A percentile compares a stretch with the other conserved stretches of the same genome.
Conservation (phyloP, 805 yeast genomes). For the Yamadazyma philogaea region DNA sequence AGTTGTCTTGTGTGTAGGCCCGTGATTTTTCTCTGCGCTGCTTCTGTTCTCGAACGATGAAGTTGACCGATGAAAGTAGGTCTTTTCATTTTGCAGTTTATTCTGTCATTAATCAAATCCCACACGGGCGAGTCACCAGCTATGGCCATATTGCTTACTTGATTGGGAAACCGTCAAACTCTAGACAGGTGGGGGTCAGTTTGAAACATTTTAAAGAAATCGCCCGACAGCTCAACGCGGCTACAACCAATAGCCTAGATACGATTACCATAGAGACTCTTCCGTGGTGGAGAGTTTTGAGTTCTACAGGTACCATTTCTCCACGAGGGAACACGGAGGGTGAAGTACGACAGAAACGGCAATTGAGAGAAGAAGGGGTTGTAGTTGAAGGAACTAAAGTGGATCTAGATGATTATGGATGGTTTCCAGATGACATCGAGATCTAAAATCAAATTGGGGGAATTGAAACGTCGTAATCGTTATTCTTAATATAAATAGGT, state of each 20-base stretch:
- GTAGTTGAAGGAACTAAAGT: conserved; percentile 32
- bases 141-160: conserved; percentile 75
- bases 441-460: conserved; percentile 2
- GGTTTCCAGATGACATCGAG: conserved; percentile 61
- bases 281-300: conserved; percentile 83
- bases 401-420: conserved; percentile 50
- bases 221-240: conserved; percentile 22
- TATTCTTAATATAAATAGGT: too few species aligned
- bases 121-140: conserved; percentile 62
- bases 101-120: conserved; percentile 49
- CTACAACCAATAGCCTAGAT: conserved; percentile 6
- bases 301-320: conserved; percentile 61
- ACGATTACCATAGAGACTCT: conserved; percentile 29
- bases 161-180: conserved; percentile 57
- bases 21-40: not conserved
- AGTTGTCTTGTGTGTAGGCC: too few species aligned
- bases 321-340: conserved; percentile 43
- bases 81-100: conserved; percentile 64
- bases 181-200: conserved; percentile 74
- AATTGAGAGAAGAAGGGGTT: conserved; percentile 48
- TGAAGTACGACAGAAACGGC: conserved; percentile 45
- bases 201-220: conserved; percentile 45
- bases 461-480: not conserved
- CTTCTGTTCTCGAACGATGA: conserved; percentile 13
- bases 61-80: conserved; percentile 43